Evolutionary conservation across 495 filamentous ascomycete genomes (phyloP), one percentile per base, ranked within the genome.

Genomic region (Hypoxylon trugodes): DNA sequence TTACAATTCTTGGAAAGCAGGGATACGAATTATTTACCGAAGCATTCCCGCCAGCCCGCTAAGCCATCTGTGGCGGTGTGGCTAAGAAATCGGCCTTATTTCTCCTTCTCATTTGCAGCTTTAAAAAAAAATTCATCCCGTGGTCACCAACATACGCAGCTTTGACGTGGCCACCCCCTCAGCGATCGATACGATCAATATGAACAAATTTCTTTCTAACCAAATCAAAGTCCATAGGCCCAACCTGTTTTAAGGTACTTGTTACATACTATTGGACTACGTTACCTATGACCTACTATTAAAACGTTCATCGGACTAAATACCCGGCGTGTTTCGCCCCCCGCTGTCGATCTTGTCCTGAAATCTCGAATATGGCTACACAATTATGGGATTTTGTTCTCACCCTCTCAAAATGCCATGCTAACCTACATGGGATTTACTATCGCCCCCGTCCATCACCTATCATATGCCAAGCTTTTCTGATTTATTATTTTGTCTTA

Each of bases 311-410:
- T 6, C 10, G 16, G 52, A 7, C 40, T 22, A 35, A 15, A n/a
- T n/a, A 43, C 46, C 10, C 41, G 15, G 26, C 43, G 28, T 53
- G 26, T 56, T 42, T 45, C 56, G n/a, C n/a, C n/a, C n/a, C 63
- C 57, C 64, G 56, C 58, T 58, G 64, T 49, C 33, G 64, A 66
- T 66, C 62, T 45, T 53, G 12, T 37, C 57, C 63, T 32, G 54
- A 48, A 57, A 41, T 12, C 7, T 8, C 10, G 19, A 40, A 37
- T 9, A 30, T 48, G 6, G 48, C 19, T 16, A 13, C 43, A 3
- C 9, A 45, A 35, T 25, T 56, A 61, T 66, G 56, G 50, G 51
- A 66, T 61, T 66, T 18, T 42, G 6, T 9, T 22, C 51, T 52
- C 38, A 52, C 48, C 35, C 38, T 41, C 15, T 26, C 10, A 10